Conservation (phyloP, 202 grass and related monocot genomes). For the Setaria italica region DNA sequence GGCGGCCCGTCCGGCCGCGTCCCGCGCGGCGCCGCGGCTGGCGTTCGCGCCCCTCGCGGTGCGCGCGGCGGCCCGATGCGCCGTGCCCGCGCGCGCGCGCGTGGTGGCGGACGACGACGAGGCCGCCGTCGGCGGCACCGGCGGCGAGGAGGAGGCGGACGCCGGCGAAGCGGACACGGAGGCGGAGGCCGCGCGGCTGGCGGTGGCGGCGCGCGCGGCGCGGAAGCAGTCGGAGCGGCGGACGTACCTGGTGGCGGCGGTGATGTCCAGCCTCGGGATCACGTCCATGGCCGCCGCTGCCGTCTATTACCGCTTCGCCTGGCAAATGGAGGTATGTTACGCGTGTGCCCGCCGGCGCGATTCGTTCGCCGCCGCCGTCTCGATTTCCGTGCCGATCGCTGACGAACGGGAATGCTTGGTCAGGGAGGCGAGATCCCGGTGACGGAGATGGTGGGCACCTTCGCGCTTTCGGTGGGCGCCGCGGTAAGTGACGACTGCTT, state of each 20-base stretch:
- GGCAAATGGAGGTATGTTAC: conserved; percentile 88
- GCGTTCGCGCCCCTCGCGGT: conserved; percentile 23
- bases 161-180: not conserved
- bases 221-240: conserved; percentile 82
- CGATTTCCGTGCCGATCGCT: not conserved
- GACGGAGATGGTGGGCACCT: conserved; percentile 91
- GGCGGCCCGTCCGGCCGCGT: not conserved
- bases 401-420: not conserved
- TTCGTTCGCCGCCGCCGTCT: too few relatives aligned
- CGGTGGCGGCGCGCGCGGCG: conserved; percentile 50
- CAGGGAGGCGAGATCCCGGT: conserved; percentile 85
- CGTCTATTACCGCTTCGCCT: conserved; percentile 95
- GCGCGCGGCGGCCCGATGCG: not conserved
- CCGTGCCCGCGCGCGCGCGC: conserved; percentile 42
- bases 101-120: conserved; percentile 50
- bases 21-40: conserved; percentile 9
- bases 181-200: not conserved
- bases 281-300: conserved; percentile 88
- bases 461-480: conserved; percentile 88
- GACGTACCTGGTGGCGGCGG: conserved; percentile 85
- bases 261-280: conserved; percentile 97
- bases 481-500: conserved; percentile 56
- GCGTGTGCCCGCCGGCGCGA: too few relatives aligned
- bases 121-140: not conserved
- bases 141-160: not conserved